phyloP scores from a whole-genome alignment of 768 basidiomycete species.

The Scleroderma bovista region DNA sequence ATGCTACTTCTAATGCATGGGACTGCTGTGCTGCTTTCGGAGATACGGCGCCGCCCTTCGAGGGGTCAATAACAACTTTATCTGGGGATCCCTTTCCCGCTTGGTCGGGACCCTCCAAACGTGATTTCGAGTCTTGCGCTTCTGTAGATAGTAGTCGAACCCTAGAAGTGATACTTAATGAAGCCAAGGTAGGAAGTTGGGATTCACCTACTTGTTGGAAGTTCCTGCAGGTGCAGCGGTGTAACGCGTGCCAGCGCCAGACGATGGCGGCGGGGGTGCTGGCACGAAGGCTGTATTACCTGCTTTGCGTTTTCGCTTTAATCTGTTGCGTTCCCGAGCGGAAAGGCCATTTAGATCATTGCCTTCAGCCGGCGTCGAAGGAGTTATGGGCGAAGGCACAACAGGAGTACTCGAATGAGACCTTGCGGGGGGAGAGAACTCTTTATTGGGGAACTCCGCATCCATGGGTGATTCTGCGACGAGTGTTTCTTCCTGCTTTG shows the following conservation, averaged over 20 bases:
- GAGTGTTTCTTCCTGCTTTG: constrained; percentile 36
- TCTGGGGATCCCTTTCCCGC: constrained; percentile 41
- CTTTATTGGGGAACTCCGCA: constrained; percentile 36
- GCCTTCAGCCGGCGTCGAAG: constrained; percentile 33
- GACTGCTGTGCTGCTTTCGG: constrained; percentile 74
- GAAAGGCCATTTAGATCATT: constrained; percentile 59
- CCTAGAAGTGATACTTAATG: constrained; percentile 32
- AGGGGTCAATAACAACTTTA: constrained; percentile 72
- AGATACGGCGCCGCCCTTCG: constrained; percentile 79
- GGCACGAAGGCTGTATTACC: constrained; percentile 81
- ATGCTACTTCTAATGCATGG: constrained; percentile 68
- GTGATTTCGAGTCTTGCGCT: constrained; percentile 47
- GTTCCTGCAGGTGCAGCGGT: constrained; percentile 50
- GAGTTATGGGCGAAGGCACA: constrained; percentile 45
- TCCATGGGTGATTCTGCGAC: constrained; percentile 40
- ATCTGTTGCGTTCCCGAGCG: constrained; percentile 86
- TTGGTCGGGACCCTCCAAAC: constrained; percentile 52
- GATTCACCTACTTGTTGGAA: constrained; percentile 49
- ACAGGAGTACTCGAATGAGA: constrained; percentile 42
- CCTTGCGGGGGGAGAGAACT: constrained; percentile 36
- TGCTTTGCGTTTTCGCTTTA: constrained; percentile 91
- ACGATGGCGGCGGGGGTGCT: constrained; percentile 56
- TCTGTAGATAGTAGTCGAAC: constrained; percentile 71
- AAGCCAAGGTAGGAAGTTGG: neutral
- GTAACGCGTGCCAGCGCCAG: constrained; percentile 56